Percentiles rank a stretch among this genome's conserved stretches.
Evolutionary conservation across 2,329 filamentous ascomycete genomes (phyloP).

Genomic region (Cladosporium sp.): DNA sequence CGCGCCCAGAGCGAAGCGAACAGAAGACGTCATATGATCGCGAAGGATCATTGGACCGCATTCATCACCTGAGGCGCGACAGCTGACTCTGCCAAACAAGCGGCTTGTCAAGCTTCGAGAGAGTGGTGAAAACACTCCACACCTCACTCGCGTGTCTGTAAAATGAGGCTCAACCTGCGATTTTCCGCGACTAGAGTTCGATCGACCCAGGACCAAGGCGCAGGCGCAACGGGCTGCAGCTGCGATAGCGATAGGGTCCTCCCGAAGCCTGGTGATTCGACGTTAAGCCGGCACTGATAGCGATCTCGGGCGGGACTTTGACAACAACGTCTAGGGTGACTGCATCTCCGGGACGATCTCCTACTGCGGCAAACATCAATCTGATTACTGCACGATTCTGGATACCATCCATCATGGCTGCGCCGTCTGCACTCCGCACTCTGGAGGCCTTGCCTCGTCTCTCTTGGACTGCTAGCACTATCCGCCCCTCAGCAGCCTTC

Average conservation of each 20-base stretch:
- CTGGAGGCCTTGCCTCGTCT: slow-evolving; percentile 31
- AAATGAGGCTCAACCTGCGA: not conserved
- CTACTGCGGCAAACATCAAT: not conserved
- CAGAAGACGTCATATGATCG: not conserved
- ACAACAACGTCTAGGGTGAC: not conserved
- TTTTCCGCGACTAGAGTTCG: not conserved
- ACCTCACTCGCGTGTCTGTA: not conserved
- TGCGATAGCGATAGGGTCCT: not conserved
- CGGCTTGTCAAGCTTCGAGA: not conserved
- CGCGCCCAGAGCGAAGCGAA: not conserved
- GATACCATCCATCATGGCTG: slow-evolving; percentile 11
- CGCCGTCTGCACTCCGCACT: slow-evolving; percentile 33
- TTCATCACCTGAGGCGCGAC: not conserved
- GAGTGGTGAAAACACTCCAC: not conserved
- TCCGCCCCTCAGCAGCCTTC: slow-evolving; percentile 21
- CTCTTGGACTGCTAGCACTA: slow-evolving; percentile 30
- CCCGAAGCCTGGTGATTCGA: not conserved
- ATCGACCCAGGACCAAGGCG: not conserved
- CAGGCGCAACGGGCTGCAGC: not conserved
- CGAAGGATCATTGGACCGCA: not conserved
- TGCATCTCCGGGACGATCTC: slow-evolving; percentile 4
- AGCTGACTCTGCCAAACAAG: not conserved
- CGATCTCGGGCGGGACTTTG: not conserved
- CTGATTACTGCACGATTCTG: not conserved
- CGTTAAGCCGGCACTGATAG: not conserved